A percentile compares a stretch with the other conserved stretches of the same genome.
These are phyloP conservation scores for Aspergillus proliferans DNA, from an alignment of 2,329 filamentous ascomycete species.

Conservation along the genomic window DNA sequence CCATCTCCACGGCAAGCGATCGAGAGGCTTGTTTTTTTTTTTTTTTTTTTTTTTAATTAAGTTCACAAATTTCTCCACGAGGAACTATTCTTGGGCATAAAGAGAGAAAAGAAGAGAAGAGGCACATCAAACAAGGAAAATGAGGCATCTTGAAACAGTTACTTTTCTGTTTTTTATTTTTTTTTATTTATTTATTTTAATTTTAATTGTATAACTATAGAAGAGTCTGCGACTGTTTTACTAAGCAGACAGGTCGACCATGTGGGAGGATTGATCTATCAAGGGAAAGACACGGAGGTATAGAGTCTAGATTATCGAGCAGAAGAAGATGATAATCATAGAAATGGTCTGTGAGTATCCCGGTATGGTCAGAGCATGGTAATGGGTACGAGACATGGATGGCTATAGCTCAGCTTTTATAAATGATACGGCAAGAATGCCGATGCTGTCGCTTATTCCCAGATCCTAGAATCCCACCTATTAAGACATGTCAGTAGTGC, in stretches of 20 bases:
- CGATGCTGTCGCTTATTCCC: no score
- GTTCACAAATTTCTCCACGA: neutral
- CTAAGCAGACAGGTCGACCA: no score
- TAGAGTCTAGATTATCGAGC: neutral
- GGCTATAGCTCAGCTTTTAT: neutral
- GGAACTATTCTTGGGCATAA: neutral
- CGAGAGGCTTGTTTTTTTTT: neutral
- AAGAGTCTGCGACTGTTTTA: no score
- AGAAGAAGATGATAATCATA: neutral
- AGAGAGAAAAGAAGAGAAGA: neutral
- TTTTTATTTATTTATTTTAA: neutral
- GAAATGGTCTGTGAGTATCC: neutral
- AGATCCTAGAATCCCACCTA: no score
- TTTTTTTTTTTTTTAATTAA: constrained; percentile 2
- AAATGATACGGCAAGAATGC: no score
- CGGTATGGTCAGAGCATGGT: no score
- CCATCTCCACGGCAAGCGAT: neutral
- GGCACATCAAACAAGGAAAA: no score
- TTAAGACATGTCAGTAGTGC: neutral
- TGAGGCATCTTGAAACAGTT: neutral
- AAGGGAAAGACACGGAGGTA: neutral
- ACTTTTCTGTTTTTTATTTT: neutral
- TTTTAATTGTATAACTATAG: neutral
- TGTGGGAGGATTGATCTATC: neutral
- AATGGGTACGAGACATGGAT: neutral